Evolutionary conservation across 1,284 basidiomycete species (phyloP).

Genomic region (Pyrrhoderma noxium): DNA sequence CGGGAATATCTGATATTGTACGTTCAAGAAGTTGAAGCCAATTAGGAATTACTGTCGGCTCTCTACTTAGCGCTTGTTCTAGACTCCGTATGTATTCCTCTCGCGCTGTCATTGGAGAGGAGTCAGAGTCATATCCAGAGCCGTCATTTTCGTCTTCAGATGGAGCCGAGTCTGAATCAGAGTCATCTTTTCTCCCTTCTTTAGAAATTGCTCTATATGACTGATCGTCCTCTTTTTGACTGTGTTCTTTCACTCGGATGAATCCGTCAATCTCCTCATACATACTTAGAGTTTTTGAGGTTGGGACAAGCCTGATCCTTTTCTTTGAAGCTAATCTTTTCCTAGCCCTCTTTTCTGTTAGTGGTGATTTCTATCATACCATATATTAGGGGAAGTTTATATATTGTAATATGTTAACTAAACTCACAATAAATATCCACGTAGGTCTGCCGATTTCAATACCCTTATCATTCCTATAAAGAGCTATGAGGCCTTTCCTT

Average conservation of each 20-base stretch:
- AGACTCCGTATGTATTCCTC: slow-evolving; percentile 51
- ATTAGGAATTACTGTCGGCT: slow-evolving; percentile 44
- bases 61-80: slow-evolving; percentile 43
- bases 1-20: slow-evolving; percentile 50
- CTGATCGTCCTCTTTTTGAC: slow-evolving; percentile 29
- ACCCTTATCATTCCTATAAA: slow-evolving; percentile 44
- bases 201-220: slow-evolving; percentile 45
- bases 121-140: slow-evolving; percentile 28
- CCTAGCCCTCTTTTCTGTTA: slow-evolving; percentile 50
- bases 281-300: slow-evolving; percentile 32
- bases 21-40: slow-evolving; percentile 67
- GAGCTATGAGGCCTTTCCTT: slow-evolving; percentile 37
- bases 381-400: slow-evolving; percentile 12
- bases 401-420: no score
- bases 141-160: slow-evolving; percentile 30
- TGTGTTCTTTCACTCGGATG: slow-evolving; percentile 43
- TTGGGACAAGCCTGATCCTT: slow-evolving; percentile 37
- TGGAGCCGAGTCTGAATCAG: slow-evolving; percentile 37
- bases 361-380: slow-evolving; percentile 37
- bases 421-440: no score
- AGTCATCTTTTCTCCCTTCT: slow-evolving; percentile 26
- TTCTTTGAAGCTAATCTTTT: slow-evolving; percentile 44
- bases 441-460: slow-evolving; percentile 49
- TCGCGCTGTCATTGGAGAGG: slow-evolving; percentile 39
- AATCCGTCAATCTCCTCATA: slow-evolving; percentile 62